Conservation (phyloP, 2,329 filamentous ascomycete species). For the Emydomyces testavorans region DNA sequence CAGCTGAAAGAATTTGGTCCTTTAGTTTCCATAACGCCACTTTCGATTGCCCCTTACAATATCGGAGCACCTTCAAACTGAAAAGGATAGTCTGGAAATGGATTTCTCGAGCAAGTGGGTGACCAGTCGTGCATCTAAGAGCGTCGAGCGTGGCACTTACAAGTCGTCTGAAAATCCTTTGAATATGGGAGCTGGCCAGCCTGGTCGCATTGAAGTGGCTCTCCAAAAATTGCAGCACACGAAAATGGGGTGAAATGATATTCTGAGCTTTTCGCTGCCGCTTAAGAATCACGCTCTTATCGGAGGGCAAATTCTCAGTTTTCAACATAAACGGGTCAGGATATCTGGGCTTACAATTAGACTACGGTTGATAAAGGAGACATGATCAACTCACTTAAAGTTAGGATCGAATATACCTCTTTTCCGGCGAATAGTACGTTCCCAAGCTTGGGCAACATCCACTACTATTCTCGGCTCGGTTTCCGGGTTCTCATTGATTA, state of each 20-base stretch:
- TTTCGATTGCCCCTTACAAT: constrained; percentile 53
- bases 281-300: constrained; percentile 61
- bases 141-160: constrained; percentile 68
- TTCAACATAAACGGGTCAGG: constrained; percentile 81
- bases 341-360: constrained; percentile 39
- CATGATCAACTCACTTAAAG: constrained; percentile 40
- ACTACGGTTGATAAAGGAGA: background rate
- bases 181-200: constrained; percentile 70
- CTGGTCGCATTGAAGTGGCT: constrained; percentile 92
- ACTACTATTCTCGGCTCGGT: constrained; percentile 77
- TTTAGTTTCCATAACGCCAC: constrained; percentile 70
- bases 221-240: constrained; percentile 74
- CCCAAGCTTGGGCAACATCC: constrained; percentile 85
- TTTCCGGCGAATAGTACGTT: constrained; percentile 63
- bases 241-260: constrained; percentile 72
- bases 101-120: constrained; percentile 84
- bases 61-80: constrained; percentile 62
- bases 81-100: constrained; percentile 81
- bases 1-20: constrained; percentile 76
- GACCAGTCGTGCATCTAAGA: constrained; percentile 56
- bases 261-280: constrained; percentile 71
- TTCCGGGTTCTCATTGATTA: constrained; percentile 87
- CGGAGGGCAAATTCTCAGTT: constrained; percentile 85
- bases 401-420: constrained; percentile 69
- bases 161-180: constrained; percentile 69